Conservation (phyloP, 176 grass and related monocot genomes). For the Aechmea fasciata region DNA sequence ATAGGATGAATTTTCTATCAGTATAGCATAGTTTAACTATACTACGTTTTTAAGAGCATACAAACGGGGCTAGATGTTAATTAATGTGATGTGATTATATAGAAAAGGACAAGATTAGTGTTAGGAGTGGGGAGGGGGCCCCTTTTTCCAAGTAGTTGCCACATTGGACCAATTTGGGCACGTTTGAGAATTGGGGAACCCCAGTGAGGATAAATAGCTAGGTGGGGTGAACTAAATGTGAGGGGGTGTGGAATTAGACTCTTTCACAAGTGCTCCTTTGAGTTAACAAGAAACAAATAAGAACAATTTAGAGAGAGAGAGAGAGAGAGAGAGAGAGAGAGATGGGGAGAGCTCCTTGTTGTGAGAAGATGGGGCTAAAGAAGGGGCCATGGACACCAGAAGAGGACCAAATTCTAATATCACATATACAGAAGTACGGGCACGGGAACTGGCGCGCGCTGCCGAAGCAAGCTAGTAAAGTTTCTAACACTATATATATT, state of each 20-base stretch:
- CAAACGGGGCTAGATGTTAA: too few species aligned
- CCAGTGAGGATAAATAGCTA: neutral
- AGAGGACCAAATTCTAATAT: conserved; percentile 42
- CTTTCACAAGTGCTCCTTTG: neutral
- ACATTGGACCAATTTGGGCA: too few species aligned
- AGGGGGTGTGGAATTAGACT: neutral
- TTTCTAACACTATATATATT: neutral
- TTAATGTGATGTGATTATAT: too few species aligned
- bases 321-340: neutral
- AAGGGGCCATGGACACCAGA: conserved; percentile 39
- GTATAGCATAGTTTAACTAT: too few species aligned
- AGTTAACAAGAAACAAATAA: neutral
- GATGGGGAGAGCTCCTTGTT: conserved; percentile 57
- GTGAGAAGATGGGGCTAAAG: conserved; percentile 48
- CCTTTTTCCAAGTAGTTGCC: too few species aligned
- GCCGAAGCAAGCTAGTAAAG: conserved; percentile 33
- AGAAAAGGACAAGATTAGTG: too few species aligned
- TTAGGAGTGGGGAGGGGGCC: too few species aligned
- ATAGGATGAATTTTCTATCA: too few species aligned
- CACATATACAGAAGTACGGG: conserved; percentile 33
- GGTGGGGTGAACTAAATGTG: neutral
- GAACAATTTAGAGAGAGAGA: neutral
- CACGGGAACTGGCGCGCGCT: conserved; percentile 60
- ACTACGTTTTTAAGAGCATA: too few species aligned
- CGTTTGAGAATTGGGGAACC: too few species aligned